A percentile compares a stretch with the other conserved stretches of the same genome.
Conservation (phyloP, 2,329 filamentous ascomycete species). For the Sporothrix dimorphospora region DNA sequence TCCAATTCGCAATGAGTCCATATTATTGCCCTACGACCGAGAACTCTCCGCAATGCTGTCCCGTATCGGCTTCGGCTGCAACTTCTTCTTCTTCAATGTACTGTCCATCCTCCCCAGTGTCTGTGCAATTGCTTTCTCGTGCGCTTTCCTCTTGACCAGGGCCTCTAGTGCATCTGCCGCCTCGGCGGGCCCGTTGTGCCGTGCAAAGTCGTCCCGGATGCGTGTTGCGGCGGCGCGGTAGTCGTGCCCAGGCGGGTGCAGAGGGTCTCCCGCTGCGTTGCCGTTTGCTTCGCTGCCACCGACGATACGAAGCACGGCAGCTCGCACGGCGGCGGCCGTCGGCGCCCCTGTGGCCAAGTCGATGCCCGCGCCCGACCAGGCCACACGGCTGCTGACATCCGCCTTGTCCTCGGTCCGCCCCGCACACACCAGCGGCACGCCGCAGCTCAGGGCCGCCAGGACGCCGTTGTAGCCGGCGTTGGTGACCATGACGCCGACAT, state of each 20-base stretch:
- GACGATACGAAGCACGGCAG: conserved; percentile 29
- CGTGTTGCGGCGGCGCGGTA: conserved; percentile 27
- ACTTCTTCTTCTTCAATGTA: neutral
- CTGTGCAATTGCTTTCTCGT: neutral
- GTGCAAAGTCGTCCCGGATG: conserved; percentile 32
- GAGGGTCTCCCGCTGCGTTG: neutral
- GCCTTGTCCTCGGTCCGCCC: conserved; percentile 35
- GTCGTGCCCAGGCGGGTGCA: conserved; percentile 11
- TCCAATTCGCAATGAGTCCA: neutral
- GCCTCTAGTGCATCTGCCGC: conserved; percentile 29
- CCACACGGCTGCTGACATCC: conserved; percentile 34
- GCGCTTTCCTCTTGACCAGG: conserved; percentile 24
- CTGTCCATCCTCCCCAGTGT: conserved; percentile 7
- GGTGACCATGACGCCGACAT: conserved; percentile 36
- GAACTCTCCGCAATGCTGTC: neutral
- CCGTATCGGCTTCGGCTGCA: conserved; percentile 7
- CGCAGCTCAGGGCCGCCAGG: conserved; percentile 32
- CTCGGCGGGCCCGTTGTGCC: conserved; percentile 30
- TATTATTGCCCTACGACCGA: neutral
- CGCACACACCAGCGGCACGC: conserved; percentile 36
- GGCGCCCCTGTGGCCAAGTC: conserved; percentile 33
- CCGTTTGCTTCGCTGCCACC: neutral
- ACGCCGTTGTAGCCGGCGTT: conserved; percentile 36
- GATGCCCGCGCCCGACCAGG: conserved; percentile 35
- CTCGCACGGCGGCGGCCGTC: conserved; percentile 18